Base-by-base conservation (phyloP, 805 yeast species). In the Ogataea nitratoaversa region DNA sequence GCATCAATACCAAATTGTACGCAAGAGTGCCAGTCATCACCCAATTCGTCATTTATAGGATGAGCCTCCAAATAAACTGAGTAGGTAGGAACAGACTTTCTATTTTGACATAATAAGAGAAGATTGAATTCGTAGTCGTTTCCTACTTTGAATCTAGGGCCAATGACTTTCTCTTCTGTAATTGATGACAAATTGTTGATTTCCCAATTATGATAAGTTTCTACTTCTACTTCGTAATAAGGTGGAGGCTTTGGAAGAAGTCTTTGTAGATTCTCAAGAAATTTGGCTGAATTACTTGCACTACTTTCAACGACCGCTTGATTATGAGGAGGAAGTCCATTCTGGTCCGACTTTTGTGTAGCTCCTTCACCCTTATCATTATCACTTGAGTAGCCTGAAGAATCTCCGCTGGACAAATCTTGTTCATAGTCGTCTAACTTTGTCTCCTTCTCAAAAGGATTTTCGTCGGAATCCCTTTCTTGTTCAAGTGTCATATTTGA, bases 1-100 rank as follows among this genome's bases (percentile, higher is more conserved):
- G 87, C 69, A 36, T 82, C 84, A 31, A 93, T 72, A 4, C 85
- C 85, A 63, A 93, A 93, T 54, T 89, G 95, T 2, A 93, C 95
- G 64, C 97, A 89, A n/a, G 79, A 82, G 41, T 80, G 79, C 95
- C 96, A 89, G 41, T 76, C 75, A 63, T 44, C 43, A 16, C 14
- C 22, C 12, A 19, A 4, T 9, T 47, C 50, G 4, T 49, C 59
- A 14, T 54, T 63, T 5, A 53, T 50, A 28, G 47, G 44, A 44
- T 77, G 74, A 0, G 95, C 93, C 52, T 88, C 95, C 46, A 93
- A 65, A 59, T 88, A 93, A 19, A 88, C 61, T 0, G 96, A 87
- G 7, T 87, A 60, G 41, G 71, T 67, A 44, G 70, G 70, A 37
- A 75, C 68, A 34, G 74, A 70, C 51, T 82, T 84, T 2, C 95